Conservation (phyloP, 768 basidiomycete genomes). For the Glaciozyma martinii region DNA sequence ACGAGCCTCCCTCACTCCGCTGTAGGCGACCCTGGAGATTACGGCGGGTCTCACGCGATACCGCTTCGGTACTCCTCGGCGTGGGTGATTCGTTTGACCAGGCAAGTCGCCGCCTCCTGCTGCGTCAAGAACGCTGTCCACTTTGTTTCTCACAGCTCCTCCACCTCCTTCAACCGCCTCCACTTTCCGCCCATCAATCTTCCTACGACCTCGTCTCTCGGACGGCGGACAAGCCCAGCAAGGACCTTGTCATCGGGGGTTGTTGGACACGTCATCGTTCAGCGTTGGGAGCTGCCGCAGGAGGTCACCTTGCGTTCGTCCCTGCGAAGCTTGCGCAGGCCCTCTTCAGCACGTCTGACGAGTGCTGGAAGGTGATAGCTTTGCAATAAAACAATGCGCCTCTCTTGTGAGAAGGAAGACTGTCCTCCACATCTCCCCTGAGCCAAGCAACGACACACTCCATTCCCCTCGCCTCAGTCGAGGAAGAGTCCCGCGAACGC, state of each 20-base stretch:
- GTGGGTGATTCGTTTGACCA: constrained; percentile 57
- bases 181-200: constrained; percentile 61
- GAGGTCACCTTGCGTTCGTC: constrained; percentile 61
- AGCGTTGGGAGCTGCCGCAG: constrained; percentile 51
- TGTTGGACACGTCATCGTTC: constrained; percentile 56
- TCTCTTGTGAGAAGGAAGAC: no score
- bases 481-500: no score
- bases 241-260: constrained; percentile 76
- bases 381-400: no score
- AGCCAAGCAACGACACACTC: no score
- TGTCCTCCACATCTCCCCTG: no score
- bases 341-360: constrained; percentile 42
- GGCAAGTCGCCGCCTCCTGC: constrained; percentile 44
- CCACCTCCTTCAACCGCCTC: constrained; percentile 60
- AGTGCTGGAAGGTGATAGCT: constrained; percentile 41
- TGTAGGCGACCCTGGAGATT: constrained; percentile 51
- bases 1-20: constrained; percentile 49
- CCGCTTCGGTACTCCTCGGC: constrained; percentile 53
- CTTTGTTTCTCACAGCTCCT: constrained; percentile 52
- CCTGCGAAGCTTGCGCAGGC: constrained; percentile 45
- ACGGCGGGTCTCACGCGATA: constrained; percentile 58
- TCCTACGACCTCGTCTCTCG: constrained; percentile 62
- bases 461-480: no score
- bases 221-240: constrained; percentile 65
- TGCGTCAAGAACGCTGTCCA: no score